Percentiles rank a stretch among this genome's conserved stretches.
phyloP scores from a whole-genome alignment of 208 protist species.

The Wallacemonas sp. region DNA sequence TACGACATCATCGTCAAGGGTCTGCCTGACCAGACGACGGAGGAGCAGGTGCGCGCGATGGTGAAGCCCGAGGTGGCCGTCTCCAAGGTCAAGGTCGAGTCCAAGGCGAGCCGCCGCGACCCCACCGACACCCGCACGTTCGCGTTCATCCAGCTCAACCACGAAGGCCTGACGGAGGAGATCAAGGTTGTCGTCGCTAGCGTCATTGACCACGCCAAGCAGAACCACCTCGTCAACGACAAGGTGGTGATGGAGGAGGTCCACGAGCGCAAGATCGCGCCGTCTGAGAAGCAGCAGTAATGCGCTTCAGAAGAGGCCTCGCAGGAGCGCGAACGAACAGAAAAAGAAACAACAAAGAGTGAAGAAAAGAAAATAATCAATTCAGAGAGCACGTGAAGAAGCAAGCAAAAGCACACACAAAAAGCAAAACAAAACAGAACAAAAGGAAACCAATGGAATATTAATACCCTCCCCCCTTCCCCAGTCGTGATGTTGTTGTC shows the following conservation, averaged over 20 bases:
- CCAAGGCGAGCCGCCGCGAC: slow-evolving; percentile 48
- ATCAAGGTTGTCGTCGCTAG: slow-evolving; percentile 44
- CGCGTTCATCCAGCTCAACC: slow-evolving; percentile 79
- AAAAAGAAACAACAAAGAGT: neutral
- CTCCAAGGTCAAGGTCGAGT: slow-evolving; percentile 63
- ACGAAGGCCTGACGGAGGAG: slow-evolving; percentile 48
- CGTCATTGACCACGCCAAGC: slow-evolving; percentile 19
- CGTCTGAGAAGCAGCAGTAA: neutral
- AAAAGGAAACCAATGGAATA: too few relatives aligned
- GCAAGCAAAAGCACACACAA: neutral
- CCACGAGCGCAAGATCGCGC: slow-evolving; percentile 31
- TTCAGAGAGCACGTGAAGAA: neutral
- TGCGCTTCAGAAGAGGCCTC: too few relatives aligned
- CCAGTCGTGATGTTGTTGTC: too few relatives aligned
- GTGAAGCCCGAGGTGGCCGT: slow-evolving; percentile 39
- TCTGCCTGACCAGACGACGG: slow-evolving; percentile 43
- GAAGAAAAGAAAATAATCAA: neutral
- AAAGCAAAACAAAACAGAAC: neutral
- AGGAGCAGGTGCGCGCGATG: slow-evolving; percentile 58
- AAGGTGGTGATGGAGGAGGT: slow-evolving; percentile 64
- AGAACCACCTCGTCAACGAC: slow-evolving; percentile 18
- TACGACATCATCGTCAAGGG: slow-evolving; percentile 84
- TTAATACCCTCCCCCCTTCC: too few relatives aligned
- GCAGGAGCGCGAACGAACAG: neutral
- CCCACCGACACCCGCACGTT: slow-evolving; percentile 54